Evolutionary conservation across 768 basidiomycete species (phyloP).

Genomic region (Phaffia australis): DNA sequence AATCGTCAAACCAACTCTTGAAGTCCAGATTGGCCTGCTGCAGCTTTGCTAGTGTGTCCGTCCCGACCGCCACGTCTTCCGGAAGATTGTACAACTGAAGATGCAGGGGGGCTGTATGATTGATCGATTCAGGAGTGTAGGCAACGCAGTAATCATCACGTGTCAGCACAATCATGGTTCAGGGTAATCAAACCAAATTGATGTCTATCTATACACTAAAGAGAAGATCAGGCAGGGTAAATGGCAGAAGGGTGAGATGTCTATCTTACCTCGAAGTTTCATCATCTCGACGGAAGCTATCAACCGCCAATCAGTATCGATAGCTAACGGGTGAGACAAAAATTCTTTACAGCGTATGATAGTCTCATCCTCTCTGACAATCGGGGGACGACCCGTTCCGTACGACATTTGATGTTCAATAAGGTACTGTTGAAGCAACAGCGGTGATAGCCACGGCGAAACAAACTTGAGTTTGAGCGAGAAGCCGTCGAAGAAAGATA

Average conservation of each 20-base stretch:
- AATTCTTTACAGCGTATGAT: conserved; percentile 69
- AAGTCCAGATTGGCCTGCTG: conserved; percentile 68
- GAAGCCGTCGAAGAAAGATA: not conserved
- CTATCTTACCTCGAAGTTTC: conserved; percentile 50
- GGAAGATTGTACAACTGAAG: conserved; percentile 61
- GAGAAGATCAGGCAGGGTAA: not conserved
- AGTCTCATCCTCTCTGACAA: conserved; percentile 83
- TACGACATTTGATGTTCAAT: conserved; percentile 64
- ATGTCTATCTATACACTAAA: conserved; percentile 2
- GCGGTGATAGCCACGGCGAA: conserved; percentile 86
- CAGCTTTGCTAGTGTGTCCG: conserved; percentile 60
- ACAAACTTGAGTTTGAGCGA: conserved; percentile 41
- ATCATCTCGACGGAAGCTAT: conserved; percentile 91
- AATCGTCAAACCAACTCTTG: conserved; percentile 54
- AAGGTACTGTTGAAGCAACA: conserved; percentile 1
- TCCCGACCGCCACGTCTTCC: conserved; percentile 57
- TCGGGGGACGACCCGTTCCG: conserved; percentile 84
- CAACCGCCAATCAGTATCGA: conserved; percentile 87
- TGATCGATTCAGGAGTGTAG: not conserved
- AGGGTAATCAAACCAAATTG: not conserved
- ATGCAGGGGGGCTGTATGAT: conserved; percentile 55
- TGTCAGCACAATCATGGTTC: not conserved
- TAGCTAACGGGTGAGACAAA: conserved; percentile 72
- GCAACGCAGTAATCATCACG: not conserved
- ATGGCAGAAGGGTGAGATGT: not conserved